Conservation (phyloP, 164 flowering plant genomes). For the Macadamia integrifolia region DNA sequence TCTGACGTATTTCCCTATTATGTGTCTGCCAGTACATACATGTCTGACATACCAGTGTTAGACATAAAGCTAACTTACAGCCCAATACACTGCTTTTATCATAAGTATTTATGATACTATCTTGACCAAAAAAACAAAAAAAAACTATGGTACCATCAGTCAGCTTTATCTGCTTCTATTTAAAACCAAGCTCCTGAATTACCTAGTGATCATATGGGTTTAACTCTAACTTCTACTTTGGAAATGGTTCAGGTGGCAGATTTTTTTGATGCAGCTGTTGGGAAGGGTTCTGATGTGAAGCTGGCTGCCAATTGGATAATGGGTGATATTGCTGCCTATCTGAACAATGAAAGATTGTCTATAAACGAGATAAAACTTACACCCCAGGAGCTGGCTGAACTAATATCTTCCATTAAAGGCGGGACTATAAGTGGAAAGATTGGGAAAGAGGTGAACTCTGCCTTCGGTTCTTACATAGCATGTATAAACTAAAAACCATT, state of each 20-base stretch:
- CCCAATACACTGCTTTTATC: not conserved
- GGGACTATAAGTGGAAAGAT: conserved; percentile 94
- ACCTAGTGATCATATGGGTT: not conserved
- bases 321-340: conserved; percentile 90
- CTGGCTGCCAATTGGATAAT: conserved; percentile 93
- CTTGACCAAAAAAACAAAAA: too few relatives aligned
- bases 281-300: conserved; percentile 80
- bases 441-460: conserved; percentile 69
- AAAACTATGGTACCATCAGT: not conserved
- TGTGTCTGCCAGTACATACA: not conserved
- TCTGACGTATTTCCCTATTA: too few relatives aligned
- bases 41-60: not conserved
- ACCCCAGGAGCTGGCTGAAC: conserved; percentile 66
- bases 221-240: not conserved
- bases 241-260: conserved; percentile 57
- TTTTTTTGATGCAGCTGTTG: conserved; percentile 71
- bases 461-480: not conserved
- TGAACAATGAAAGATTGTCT: conserved; percentile 71
- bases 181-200: not conserved
- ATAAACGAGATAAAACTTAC: conserved; percentile 76
- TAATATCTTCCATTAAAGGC: conserved; percentile 71
- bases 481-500: too few relatives aligned
- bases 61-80: not conserved
- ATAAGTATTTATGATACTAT: not conserved
- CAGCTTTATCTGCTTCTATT: not conserved